Evolutionary conservation across 106 monocot species (phyloP).

Genomic region (Dactylorhiza incarnata): DNA sequence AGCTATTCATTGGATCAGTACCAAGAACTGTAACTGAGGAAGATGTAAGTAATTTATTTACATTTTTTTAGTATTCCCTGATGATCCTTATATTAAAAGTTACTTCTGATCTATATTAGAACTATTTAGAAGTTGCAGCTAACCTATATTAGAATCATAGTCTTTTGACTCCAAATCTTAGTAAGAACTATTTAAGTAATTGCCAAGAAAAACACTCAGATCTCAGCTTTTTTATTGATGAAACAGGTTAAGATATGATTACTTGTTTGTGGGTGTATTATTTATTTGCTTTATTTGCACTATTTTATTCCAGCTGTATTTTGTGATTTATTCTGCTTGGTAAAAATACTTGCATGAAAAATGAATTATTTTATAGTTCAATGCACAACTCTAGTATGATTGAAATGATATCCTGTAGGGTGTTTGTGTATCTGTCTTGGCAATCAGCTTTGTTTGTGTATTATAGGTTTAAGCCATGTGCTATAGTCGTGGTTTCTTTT

Average conservation of each 20-base stretch:
- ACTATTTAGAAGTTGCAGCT: not conserved
- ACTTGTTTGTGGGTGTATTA: not conserved
- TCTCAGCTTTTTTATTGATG: not conserved
- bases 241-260: not conserved
- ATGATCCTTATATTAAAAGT: not conserved
- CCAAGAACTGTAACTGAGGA: slow-evolving; percentile 89
- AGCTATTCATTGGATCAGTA: slow-evolving; percentile 95
- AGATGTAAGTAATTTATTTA: slow-evolving; percentile 54
- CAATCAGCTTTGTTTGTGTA: not conserved
- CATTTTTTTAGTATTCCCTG: not conserved
- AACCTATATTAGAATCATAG: not conserved
- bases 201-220: not conserved
- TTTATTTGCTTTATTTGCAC: not conserved
- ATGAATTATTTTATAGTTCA: not conserved
- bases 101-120: no score
- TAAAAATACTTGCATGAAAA: not conserved
- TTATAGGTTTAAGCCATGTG: not conserved
- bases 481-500: not conserved
- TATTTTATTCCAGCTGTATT: not conserved
- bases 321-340: not conserved
- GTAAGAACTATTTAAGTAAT: not conserved
- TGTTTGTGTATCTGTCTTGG: not conserved
- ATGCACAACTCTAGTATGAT: not conserved
- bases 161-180: not conserved
- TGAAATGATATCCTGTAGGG: not conserved